Percentiles rank a stretch among this genome's conserved stretches.
phyloP scores from a whole-genome alignment of 805 yeast species.

The Saturnispora hagleri region DNA sequence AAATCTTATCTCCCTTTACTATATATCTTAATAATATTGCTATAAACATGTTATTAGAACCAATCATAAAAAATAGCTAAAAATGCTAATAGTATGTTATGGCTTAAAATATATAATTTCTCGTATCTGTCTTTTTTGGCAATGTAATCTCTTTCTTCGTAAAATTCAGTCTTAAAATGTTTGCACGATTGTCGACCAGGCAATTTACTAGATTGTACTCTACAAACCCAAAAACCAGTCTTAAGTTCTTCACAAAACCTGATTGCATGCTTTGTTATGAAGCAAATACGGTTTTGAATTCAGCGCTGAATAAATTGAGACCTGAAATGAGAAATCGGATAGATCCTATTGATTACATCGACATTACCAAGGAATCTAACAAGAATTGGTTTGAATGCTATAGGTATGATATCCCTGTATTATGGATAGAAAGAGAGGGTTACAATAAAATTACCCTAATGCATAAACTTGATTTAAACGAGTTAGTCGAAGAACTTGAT shows the following conservation, averaged over 20 bases:
- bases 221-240: constrained; percentile 12
- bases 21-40: constrained; percentile 1
- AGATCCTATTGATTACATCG: constrained; percentile 35
- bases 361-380: constrained; percentile 52
- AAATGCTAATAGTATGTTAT: not conserved
- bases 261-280: constrained; percentile 62
- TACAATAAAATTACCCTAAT: constrained; percentile 48
- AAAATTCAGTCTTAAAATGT: not conserved
- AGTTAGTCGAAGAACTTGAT: constrained; percentile 42
- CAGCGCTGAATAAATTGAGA: constrained; percentile 29
- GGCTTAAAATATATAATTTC: not conserved
- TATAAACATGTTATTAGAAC: not conserved
- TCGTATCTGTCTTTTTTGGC: not conserved
- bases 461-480: constrained; percentile 54
- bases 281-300: constrained; percentile 44
- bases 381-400: constrained; percentile 61
- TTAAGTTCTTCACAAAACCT: constrained; percentile 60
- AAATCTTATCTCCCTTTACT: constrained; percentile 5
- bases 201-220: not conserved
- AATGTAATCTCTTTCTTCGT: not conserved
- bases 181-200: not conserved
- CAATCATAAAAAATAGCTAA: not conserved
- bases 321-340: constrained; percentile 19
- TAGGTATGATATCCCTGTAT: constrained; percentile 69
- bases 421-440: constrained; percentile 50